phyloP scores from a whole-genome alignment of 2,329 filamentous ascomycete species.

The Dothiorella sarmentorum region DNA sequence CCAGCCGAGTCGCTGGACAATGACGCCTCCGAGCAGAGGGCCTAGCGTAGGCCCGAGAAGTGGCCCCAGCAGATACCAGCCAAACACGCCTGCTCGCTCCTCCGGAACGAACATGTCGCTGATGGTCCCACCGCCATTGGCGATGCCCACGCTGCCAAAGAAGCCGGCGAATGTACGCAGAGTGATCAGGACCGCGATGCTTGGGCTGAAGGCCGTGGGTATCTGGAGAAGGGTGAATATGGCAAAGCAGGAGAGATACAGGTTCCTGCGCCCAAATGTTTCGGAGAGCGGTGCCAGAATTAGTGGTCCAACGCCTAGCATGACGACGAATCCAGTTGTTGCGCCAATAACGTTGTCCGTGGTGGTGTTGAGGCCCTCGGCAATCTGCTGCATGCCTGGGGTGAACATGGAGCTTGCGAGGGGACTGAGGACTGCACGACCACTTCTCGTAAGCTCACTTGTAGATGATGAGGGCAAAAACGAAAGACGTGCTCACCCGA shows the following conservation, averaged over 20 bases:
- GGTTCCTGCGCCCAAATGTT: slow-evolving; percentile 44
- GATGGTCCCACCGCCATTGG: slow-evolving; percentile 52
- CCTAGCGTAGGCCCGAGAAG: slow-evolving; percentile 44
- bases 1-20: slow-evolving; percentile 45
- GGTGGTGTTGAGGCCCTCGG: slow-evolving; percentile 43
- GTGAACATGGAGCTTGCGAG: slow-evolving; percentile 52
- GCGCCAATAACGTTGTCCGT: slow-evolving; percentile 45
- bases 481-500: slow-evolving; percentile 31
- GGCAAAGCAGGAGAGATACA: slow-evolving; percentile 46
- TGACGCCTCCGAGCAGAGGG: slow-evolving; percentile 43
- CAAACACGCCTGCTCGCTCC: slow-evolving; percentile 46
- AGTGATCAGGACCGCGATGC: slow-evolving; percentile 44
- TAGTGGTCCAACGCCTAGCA: slow-evolving; percentile 48
- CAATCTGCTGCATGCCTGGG: slow-evolving; percentile 50
- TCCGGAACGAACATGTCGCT: slow-evolving; percentile 49
- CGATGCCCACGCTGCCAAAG: slow-evolving; percentile 50
- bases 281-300: slow-evolving; percentile 47
- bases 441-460: too few relatives aligned
- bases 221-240: slow-evolving; percentile 47
- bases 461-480: slow-evolving; percentile 1
- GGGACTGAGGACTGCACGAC: slow-evolving; percentile 45
- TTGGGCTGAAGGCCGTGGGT: slow-evolving; percentile 47
- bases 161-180: slow-evolving; percentile 48
- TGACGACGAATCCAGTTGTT: slow-evolving; percentile 50
- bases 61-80: slow-evolving; percentile 45